phyloP scores from a whole-genome alignment of 2,329 filamentous ascomycete genomes.

The Exutisphaerella laricina region DNA sequence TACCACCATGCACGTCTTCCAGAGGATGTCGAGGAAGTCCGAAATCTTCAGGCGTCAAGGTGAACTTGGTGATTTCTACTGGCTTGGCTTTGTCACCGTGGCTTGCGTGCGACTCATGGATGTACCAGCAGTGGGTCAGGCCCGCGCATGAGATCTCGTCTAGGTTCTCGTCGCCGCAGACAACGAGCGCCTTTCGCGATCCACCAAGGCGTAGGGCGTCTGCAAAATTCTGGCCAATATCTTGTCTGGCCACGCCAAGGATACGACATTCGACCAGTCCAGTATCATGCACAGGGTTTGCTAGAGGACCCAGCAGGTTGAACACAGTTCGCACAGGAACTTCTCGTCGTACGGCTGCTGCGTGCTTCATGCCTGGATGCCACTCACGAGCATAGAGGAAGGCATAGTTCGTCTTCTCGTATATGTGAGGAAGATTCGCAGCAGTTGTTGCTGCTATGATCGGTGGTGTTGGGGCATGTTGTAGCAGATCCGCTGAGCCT shows the following conservation, averaged over 20 bases:
- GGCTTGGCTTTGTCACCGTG: conserved; percentile 41
- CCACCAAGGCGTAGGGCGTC: conserved; percentile 74
- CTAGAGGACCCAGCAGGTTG: conserved; percentile 88
- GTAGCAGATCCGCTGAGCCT: conserved; percentile 86
- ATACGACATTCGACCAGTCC: conserved; percentile 74
- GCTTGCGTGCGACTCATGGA: conserved; percentile 33
- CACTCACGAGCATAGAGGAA: conserved; percentile 96
- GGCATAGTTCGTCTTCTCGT: conserved; percentile 78
- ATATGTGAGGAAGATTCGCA: conserved; percentile 64
- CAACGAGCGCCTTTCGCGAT: conserved; percentile 75
- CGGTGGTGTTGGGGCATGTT: conserved; percentile 64
- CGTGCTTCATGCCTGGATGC: conserved; percentile 89
- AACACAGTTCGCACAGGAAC: conserved; percentile 95
- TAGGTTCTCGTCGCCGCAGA: conserved; percentile 90
- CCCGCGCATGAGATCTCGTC: conserved; percentile 95
- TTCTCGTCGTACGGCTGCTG: conserved; percentile 77
- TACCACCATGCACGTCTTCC: conserved; percentile 72
- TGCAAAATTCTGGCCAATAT: conserved; percentile 82
- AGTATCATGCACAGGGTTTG: conserved; percentile 78
- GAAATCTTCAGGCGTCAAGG: conserved; percentile 77
- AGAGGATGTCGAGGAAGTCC: conserved; percentile 72
- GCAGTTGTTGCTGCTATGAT: conserved; percentile 70
- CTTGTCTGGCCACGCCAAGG: conserved; percentile 83
- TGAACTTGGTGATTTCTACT: conserved; percentile 68
- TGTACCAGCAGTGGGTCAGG: conserved; percentile 76